Percentiles rank a stretch among this genome's conserved stretches.
phyloP scores from a whole-genome alignment of 2,329 filamentous ascomycete species.

The Emergomyces orientalis region DNA sequence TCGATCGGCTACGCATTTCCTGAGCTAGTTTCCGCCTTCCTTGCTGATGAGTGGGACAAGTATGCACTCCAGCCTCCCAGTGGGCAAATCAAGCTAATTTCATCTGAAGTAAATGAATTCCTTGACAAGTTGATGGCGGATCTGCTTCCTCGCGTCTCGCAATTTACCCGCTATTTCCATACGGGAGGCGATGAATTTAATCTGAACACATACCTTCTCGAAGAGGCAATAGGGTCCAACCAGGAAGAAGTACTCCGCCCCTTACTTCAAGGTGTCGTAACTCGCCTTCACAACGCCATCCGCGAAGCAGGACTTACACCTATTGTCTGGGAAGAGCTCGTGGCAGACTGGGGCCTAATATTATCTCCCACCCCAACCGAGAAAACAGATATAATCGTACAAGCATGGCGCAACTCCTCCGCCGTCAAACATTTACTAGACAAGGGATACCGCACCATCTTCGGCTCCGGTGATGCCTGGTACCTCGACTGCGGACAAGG shows the following conservation, averaged over 20 bases:
- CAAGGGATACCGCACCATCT: conserved; percentile 26
- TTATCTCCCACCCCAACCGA: conserved; percentile 47
- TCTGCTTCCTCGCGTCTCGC: conserved; percentile 59
- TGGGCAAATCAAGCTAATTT: conserved; percentile 66
- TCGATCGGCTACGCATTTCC: conserved; percentile 58
- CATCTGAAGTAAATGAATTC: conserved; percentile 59
- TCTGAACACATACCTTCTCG: conserved; percentile 61
- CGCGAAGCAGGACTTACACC: conserved; percentile 57
- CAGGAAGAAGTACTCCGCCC: conserved; percentile 57
- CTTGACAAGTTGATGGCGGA: conserved; percentile 65
- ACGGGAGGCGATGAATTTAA: conserved; percentile 85
- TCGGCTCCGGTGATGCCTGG: conserved; percentile 25
- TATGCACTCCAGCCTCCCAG: conserved; percentile 48
- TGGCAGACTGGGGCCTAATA: conserved; percentile 66
- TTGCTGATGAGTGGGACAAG: conserved; percentile 43
- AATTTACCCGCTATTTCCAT: conserved; percentile 69
- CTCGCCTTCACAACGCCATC: conserved; percentile 56
- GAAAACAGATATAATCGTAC: conserved; percentile 51
- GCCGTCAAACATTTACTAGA: conserved; percentile 21
- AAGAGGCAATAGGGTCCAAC: conserved; percentile 62
- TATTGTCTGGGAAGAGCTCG: conserved; percentile 83
- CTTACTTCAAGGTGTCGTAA: conserved; percentile 67
- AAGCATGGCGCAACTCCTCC: conserved; percentile 56
- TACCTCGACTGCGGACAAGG: conserved; percentile 30
- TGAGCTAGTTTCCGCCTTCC: conserved; percentile 59